A percentile compares a stretch with the other conserved stretches of the same genome.
phyloP scores from a whole-genome alignment of 2,329 filamentous ascomycete species.

The Zymoseptoria brevis region DNA sequence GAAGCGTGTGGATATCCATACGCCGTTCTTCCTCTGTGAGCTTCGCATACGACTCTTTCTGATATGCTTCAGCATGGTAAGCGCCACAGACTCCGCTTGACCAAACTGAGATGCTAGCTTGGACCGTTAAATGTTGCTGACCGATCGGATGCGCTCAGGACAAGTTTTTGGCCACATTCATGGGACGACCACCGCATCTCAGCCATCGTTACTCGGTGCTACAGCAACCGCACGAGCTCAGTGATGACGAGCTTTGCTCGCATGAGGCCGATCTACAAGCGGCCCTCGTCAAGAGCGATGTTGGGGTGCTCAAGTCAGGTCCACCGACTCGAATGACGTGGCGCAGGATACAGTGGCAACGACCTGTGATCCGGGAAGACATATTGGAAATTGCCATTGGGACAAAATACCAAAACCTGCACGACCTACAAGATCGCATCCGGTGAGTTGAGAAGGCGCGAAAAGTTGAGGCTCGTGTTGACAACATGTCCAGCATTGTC shows the following conservation, averaged over 20 bases:
- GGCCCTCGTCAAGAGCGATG: constrained; percentile 4
- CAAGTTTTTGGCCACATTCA: constrained; percentile 20
- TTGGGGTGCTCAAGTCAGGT: constrained; percentile 6
- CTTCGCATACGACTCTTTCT: constrained; percentile 16
- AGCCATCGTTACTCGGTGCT: constrained; percentile 14
- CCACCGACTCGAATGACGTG: constrained; percentile 9
- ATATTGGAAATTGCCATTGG: constrained; percentile 15
- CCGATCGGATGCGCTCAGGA: constrained; percentile 2
- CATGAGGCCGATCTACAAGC: constrained; percentile 2
- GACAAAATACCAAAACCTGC: background rate
- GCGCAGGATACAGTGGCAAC: constrained; percentile 8
- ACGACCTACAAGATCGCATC: constrained; percentile 8
- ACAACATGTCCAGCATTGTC: constrained; percentile 2
- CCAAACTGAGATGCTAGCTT: too few species aligned
- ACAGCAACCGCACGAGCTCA: constrained; percentile 10
- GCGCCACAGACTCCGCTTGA: background rate
- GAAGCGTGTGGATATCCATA: constrained; percentile 10
- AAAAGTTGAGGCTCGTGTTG: background rate
- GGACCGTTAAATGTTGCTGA: background rate
- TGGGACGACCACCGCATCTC: constrained; percentile 16
- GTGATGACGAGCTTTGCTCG: constrained; percentile 10
- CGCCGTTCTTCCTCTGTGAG: constrained; percentile 19
- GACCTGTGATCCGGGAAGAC: constrained; percentile 11
- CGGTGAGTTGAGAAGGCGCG: background rate
- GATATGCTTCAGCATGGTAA: constrained; percentile 12